A percentile compares a stretch with the other conserved stretches of the same genome.
Evolutionary conservation across 495 filamentous ascomycete species (phyloP).

Genomic region (Aspergillus diversus): DNA sequence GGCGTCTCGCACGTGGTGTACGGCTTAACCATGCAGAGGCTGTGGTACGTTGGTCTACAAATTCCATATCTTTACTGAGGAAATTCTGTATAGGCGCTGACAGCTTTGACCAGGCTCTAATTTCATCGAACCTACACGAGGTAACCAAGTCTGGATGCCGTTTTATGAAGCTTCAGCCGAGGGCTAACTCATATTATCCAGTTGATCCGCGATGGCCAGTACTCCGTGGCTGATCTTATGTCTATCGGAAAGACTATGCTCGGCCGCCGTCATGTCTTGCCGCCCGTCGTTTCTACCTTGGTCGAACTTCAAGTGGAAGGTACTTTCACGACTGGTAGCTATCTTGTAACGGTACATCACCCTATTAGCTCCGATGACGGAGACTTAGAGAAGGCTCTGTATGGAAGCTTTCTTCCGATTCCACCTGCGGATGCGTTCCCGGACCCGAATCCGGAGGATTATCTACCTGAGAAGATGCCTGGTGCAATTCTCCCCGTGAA

Average conservation of each 20-base stretch:
- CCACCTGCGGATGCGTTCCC: conserved; percentile 71
- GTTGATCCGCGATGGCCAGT: conserved; percentile 95
- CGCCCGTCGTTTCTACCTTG: conserved; percentile 75
- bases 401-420: conserved; percentile 89
- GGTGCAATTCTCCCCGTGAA: conserved; percentile 79
- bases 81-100: conserved; percentile 10
- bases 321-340: conserved; percentile 88
- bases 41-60: conserved; percentile 57
- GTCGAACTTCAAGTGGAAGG: conserved; percentile 91
- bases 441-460: conserved; percentile 61
- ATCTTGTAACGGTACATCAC: conserved; percentile 92
- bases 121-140: conserved; percentile 89
- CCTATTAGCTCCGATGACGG: conserved; percentile 89
- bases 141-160: conserved; percentile 40
- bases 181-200: conserved; percentile 29
- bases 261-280: conserved; percentile 89
- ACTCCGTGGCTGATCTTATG: conserved; percentile 93
- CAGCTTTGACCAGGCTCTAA: conserved; percentile 68
- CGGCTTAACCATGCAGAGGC: conserved; percentile 92
- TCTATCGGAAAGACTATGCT: conserved; percentile 87
- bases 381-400: conserved; percentile 81
- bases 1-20: conserved; percentile 84
- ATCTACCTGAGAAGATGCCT: conserved; percentile 67
- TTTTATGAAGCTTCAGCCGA: conserved; percentile 9
- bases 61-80: background rate